Percentiles rank a stretch among this genome's conserved stretches.
Conservation (phyloP, 345 rosid genomes). For the Noccaea bulbosa region DNA sequence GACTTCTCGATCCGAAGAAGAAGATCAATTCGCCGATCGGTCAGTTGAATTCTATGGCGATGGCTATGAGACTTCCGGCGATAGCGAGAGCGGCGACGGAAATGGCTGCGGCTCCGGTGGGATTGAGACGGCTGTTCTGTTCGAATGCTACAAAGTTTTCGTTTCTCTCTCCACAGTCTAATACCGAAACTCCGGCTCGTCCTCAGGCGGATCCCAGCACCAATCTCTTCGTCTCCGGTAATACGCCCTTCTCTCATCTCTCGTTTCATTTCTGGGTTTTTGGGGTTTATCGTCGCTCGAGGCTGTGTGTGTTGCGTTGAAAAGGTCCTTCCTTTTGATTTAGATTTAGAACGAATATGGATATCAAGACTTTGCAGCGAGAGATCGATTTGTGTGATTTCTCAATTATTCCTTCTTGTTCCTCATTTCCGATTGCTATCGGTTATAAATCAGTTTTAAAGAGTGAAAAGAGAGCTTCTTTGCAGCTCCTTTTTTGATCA, state of each 20-base stretch:
- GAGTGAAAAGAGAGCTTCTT: constrained; percentile 15
- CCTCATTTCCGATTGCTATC: constrained; percentile 3
- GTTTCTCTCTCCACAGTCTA: constrained; percentile 45
- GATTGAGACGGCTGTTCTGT: constrained; percentile 59
- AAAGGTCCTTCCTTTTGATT: background rate
- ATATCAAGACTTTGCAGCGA: background rate
- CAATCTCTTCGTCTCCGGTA: constrained; percentile 79
- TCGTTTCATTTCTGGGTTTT: constrained; percentile 1
- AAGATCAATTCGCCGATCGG: constrained; percentile 3
- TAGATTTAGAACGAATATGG: background rate
- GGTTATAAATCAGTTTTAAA: background rate
- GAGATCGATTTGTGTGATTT: background rate
- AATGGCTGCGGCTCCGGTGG: constrained; percentile 49
- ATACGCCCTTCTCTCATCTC: background rate
- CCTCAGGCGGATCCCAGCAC: constrained; percentile 77
- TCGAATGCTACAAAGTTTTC: constrained; percentile 52
- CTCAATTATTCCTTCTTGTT: background rate
- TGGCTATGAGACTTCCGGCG: constrained; percentile 45
- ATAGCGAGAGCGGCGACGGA: constrained; percentile 48
- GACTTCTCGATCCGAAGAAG: background rate
- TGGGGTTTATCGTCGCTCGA: background rate
- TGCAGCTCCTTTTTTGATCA: background rate
- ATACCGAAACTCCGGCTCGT: constrained; percentile 49
- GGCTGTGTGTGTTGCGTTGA: background rate
- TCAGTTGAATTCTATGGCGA: constrained; percentile 31